These are phyloP conservation scores for Setaria italica DNA, from an alignment of 202 grass and related monocot genomes.

Conservation along the genomic window DNA sequence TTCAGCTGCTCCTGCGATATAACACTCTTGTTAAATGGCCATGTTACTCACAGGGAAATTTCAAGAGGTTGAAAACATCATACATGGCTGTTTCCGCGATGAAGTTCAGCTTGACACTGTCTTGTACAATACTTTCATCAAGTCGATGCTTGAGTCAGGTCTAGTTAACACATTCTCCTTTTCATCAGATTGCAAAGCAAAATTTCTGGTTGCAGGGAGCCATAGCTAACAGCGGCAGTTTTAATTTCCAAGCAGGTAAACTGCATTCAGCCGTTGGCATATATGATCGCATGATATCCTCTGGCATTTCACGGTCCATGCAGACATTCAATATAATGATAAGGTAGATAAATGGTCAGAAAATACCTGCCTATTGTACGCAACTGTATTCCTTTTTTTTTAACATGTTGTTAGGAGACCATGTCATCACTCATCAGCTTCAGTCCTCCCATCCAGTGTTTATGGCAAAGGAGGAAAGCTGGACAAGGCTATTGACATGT, in stretches of 20 bases:
- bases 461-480: constrained; percentile 87
- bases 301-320: constrained; percentile 56
- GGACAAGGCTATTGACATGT: constrained; percentile 83
- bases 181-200: constrained; percentile 22
- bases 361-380: background rate
- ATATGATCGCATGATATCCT: constrained; percentile 86
- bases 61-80: constrained; percentile 75
- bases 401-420: background rate
- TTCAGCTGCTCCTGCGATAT: background rate
- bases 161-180: constrained; percentile 36
- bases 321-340: constrained; percentile 96
- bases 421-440: constrained; percentile 37
- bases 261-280: constrained; percentile 70
- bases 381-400: background rate
- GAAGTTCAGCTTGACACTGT: constrained; percentile 76
- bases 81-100: constrained; percentile 62
- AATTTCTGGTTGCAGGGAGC: background rate
- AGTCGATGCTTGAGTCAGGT: constrained; percentile 89
- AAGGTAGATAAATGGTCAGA: constrained; percentile 56
- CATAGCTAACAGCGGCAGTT: constrained; percentile 43
- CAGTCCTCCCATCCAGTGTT: constrained; percentile 66
- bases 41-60: constrained; percentile 65
- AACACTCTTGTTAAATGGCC: constrained; percentile 11
- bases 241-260: constrained; percentile 74
- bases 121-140: constrained; percentile 91